Conservation (phyloP, 768 basidiomycete species). For the Termitomyces eurrhizus region DNA sequence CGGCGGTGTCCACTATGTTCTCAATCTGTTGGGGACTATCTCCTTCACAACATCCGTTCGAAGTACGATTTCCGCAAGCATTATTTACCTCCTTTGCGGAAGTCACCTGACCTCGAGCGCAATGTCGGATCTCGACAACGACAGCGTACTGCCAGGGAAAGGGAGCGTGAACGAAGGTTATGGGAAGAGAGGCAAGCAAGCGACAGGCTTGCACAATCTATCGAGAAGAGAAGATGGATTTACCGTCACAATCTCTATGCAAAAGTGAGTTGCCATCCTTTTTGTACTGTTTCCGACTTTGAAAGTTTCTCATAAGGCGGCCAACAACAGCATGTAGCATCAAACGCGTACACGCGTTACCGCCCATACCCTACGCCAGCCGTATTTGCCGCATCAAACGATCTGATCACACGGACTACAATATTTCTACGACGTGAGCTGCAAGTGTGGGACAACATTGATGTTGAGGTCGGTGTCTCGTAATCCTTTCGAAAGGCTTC, state of each 20-base stretch:
- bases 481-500: slow-evolving; percentile 3
- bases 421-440: slow-evolving; percentile 83
- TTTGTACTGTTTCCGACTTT: background rate
- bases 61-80: slow-evolving; percentile 81
- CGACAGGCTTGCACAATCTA: slow-evolving; percentile 73
- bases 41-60: slow-evolving; percentile 78
- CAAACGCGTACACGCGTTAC: slow-evolving; percentile 81
- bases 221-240: slow-evolving; percentile 72
- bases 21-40: slow-evolving; percentile 60
- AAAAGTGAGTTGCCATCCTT: slow-evolving; percentile 56
- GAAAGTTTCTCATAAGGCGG: background rate
- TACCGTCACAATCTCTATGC: slow-evolving; percentile 79
- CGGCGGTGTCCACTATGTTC: slow-evolving; percentile 76
- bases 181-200: slow-evolving; percentile 49
- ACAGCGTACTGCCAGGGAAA: slow-evolving; percentile 34
- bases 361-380: slow-evolving; percentile 87
- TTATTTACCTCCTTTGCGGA: slow-evolving; percentile 62
- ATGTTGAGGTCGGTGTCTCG: slow-evolving; percentile 67
- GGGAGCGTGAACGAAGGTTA: slow-evolving; percentile 54
- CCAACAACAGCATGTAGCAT: slow-evolving; percentile 77
- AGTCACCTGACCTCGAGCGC: slow-evolving; percentile 26
- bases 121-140: slow-evolving; percentile 25
- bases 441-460: slow-evolving; percentile 83
- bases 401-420: slow-evolving; percentile 71
- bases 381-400: slow-evolving; percentile 75